A percentile compares a stretch with the other conserved stretches of the same genome.
phyloP scores from a whole-genome alignment of 306 rosid genomes.

The Fragaria nilgerrensis region DNA sequence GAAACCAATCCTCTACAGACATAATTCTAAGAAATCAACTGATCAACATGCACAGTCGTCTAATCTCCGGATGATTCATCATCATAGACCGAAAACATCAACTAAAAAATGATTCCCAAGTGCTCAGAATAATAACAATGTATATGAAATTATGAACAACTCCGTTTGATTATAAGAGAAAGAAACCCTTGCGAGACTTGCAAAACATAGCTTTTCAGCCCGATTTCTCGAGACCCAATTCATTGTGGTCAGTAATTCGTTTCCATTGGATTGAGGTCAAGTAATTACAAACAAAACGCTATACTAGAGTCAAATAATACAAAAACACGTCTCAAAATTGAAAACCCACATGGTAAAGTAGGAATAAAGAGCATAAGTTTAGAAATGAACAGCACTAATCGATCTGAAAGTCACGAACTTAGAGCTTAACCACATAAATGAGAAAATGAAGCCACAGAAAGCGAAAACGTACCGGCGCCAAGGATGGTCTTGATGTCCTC shows the following conservation, averaged over 20 bases:
- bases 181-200: neutral
- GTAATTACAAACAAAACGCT: neutral
- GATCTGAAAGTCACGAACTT: neutral
- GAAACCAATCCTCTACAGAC: neutral
- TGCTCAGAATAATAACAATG: no score
- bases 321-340: neutral
- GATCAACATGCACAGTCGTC: neutral
- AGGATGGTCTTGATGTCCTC: constrained; percentile 40
- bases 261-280: neutral
- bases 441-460: neutral
- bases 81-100: no score
- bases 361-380: neutral
- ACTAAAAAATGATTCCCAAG: no score
- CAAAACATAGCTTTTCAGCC: neutral
- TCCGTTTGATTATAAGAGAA: no score
- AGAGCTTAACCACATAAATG: neutral
- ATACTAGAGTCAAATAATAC: neutral
- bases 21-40: neutral
- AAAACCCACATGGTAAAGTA: neutral
- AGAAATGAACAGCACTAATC: neutral
- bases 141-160: no score
- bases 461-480: constrained; percentile 27
- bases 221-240: neutral
- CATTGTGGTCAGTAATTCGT: neutral
- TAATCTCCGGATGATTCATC: no score